These are phyloP conservation scores for Paraphaeosphaeria minitans DNA, from an alignment of 2,329 filamentous ascomycete species.

Conservation along the genomic window DNA sequence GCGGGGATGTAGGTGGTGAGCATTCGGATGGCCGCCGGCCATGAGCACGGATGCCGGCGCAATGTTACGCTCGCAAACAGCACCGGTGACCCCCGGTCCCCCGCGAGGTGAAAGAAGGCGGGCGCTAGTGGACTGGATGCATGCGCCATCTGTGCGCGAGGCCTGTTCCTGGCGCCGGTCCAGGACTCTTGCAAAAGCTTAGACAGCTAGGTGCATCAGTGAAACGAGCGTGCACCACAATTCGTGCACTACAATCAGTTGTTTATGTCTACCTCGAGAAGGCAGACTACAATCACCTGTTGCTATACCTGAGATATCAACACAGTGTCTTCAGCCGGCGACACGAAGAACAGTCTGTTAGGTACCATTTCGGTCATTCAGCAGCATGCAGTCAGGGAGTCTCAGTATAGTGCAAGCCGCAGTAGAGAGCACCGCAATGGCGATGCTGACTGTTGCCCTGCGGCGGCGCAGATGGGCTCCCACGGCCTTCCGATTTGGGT, in stretches of 20 bases:
- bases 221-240: constrained; percentile 26
- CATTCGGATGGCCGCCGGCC: constrained; percentile 12
- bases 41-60: constrained; percentile 10
- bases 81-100: constrained; percentile 16
- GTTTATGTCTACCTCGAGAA: constrained; percentile 3
- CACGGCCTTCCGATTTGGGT: constrained; percentile 6
- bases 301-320: constrained; percentile 14
- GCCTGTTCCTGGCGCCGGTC: constrained; percentile 21
- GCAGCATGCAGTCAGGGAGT: constrained; percentile 6
- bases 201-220: constrained; percentile 18
- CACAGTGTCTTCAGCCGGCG: constrained; percentile 14
- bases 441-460: constrained; percentile 3
- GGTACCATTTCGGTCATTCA: not conserved
- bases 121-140: constrained; percentile 18
- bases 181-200: constrained; percentile 19
- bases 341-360: constrained; percentile 8
- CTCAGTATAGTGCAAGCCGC: constrained; percentile 7
- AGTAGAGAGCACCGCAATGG: not conserved
- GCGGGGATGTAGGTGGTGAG: constrained; percentile 12
- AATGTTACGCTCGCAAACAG: constrained; percentile 19
- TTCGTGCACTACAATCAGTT: constrained; percentile 20
- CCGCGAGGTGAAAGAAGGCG: constrained; percentile 18
- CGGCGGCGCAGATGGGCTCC: constrained; percentile 1
- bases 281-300: constrained; percentile 9
- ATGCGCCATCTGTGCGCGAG: constrained; percentile 18